These are phyloP conservation scores for Pseudogymnoascus sp. DNA, from an alignment of 2,329 filamentous ascomycete genomes.

Conservation along the genomic window DNA sequence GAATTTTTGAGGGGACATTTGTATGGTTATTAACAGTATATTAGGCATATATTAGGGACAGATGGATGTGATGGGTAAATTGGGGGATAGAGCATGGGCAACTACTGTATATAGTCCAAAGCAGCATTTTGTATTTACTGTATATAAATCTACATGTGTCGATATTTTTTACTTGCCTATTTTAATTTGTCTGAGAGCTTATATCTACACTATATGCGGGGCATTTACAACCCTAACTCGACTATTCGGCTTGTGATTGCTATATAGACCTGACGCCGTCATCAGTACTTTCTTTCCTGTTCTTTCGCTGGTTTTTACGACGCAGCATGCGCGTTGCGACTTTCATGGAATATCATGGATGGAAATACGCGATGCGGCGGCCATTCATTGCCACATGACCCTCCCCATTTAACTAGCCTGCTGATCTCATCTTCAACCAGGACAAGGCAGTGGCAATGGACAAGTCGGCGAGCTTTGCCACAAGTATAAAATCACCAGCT, in stretches of 20 bases:
- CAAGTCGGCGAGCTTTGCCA: not conserved
- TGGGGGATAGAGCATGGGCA: not conserved
- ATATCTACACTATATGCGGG: not conserved
- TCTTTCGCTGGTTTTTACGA: not conserved
- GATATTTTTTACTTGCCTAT: not conserved
- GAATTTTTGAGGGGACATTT: not conserved
- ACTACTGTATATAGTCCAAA: not conserved
- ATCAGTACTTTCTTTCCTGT: not conserved
- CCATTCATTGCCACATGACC: not conserved
- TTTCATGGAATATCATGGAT: not conserved
- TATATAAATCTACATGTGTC: not conserved
- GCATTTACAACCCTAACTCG: not conserved
- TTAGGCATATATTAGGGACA: not conserved
- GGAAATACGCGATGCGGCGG: not conserved
- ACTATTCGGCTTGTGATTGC: not conserved
- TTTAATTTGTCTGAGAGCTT: not conserved
- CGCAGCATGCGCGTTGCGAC: not conserved
- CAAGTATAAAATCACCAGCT: not conserved
- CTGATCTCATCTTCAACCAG: not conserved
- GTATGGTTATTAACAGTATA: not conserved
- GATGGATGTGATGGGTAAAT: not conserved
- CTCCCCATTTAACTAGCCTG: not conserved
- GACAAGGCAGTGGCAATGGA: no score
- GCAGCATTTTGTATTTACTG: conserved; percentile 2
- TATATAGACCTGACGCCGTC: not conserved